These are phyloP conservation scores for Metschnikowia drakensbergensis DNA, from an alignment of 805 yeast genomes.

Conservation along the genomic window DNA sequence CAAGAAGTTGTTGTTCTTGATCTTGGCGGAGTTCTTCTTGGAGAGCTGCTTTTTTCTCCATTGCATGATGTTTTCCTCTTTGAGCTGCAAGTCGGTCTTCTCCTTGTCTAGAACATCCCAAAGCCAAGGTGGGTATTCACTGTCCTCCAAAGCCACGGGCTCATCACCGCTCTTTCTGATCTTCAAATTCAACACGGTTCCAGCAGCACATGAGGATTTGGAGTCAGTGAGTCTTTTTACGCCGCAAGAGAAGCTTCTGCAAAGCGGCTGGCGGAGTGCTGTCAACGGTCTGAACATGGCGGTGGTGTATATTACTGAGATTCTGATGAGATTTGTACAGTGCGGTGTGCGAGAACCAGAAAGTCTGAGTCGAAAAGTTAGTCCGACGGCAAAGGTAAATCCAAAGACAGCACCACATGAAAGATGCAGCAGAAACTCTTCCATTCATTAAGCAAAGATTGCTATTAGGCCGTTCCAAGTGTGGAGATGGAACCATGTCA, in stretches of 20 bases:
- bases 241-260: conserved; percentile 11
- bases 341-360: conserved; percentile 1
- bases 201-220: conserved; percentile 58
- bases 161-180: conserved; percentile 79
- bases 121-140: conserved; percentile 91
- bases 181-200: conserved; percentile 69
- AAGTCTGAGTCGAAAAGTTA: background rate
- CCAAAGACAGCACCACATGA: too few species aligned
- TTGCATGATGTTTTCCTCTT: conserved; percentile 56
- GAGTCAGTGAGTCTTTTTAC: conserved; percentile 5
- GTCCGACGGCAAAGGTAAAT: too few species aligned
- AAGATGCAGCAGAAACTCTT: too few species aligned
- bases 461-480: too few species aligned
- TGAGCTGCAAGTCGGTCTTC: conserved; percentile 53
- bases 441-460: too few species aligned
- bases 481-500: background rate
- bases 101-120: conserved; percentile 78
- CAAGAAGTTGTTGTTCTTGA: conserved; percentile 77
- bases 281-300: conserved; percentile 8
- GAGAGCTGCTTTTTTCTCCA: conserved; percentile 68
- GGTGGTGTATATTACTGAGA: background rate
- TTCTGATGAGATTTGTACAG: background rate
- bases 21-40: conserved; percentile 60
- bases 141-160: conserved; percentile 82
- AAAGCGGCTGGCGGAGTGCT: conserved; percentile 9